These are phyloP conservation scores for Jacaranda mimosifolia DNA, from an alignment of 257 asterid genomes.

Conservation along the genomic window DNA sequence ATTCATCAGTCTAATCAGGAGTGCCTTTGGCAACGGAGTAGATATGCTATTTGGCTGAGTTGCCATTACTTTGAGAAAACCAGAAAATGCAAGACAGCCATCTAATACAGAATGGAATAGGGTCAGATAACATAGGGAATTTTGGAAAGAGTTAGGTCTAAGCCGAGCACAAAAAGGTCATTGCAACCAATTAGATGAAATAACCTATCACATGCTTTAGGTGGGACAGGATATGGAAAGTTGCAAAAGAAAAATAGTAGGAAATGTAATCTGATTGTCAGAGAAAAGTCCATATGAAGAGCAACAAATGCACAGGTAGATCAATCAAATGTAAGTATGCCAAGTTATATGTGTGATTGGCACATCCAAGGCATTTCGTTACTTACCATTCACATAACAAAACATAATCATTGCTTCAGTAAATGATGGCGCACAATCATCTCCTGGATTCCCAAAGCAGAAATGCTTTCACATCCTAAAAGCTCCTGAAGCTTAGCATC, in stretches of 20 bases:
- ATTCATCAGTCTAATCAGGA: not conserved
- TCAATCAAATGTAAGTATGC: not conserved
- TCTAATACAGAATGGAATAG: not conserved
- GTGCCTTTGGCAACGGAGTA: not conserved
- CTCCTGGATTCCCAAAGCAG: constrained; percentile 64
- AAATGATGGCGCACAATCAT: constrained; percentile 59
- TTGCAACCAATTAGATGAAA: constrained; percentile 11
- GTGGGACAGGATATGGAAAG: not conserved
- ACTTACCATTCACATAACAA: constrained; percentile 51
- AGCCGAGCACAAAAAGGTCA: not conserved
- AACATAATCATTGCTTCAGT: constrained; percentile 44
- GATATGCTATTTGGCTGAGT: not conserved
- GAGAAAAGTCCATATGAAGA: not conserved
- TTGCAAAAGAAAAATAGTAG: not conserved
- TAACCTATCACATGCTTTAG: not conserved
- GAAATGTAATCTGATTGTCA: not conserved
- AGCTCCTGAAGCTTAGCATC: constrained; percentile 67
- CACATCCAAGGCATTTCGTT: not conserved
- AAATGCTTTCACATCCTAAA: constrained; percentile 63
- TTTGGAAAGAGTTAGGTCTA: not conserved
- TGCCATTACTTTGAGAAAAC: not conserved
- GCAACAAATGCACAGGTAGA: constrained; percentile 11
- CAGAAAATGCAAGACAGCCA: not conserved
- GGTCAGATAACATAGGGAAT: not conserved
- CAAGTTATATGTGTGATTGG: constrained; percentile 1